phyloP scores from a whole-genome alignment of 768 basidiomycete genomes.

The Pleurotus sapidus region DNA sequence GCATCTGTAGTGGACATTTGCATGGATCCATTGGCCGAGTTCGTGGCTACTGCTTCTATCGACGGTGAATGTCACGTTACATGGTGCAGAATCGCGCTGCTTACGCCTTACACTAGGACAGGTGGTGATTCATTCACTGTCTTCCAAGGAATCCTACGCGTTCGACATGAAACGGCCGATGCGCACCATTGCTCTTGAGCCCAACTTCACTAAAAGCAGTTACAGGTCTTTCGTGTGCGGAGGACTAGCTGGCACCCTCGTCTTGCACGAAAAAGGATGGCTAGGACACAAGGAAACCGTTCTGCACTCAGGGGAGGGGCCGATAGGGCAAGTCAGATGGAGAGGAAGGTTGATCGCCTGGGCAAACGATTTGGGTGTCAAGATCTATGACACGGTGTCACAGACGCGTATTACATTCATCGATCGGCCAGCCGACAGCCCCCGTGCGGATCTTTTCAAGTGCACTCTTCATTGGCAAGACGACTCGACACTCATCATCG shows the following conservation, averaged over 20 bases:
- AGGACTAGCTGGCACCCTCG: constrained; percentile 83
- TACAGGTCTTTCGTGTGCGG: constrained; percentile 86
- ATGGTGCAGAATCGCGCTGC: background rate
- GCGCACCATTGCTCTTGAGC: constrained; percentile 87
- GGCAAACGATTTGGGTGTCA: constrained; percentile 94
- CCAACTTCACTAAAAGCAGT: constrained; percentile 77
- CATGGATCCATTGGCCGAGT: constrained; percentile 83
- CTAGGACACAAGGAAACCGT: constrained; percentile 89
- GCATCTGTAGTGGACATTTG: constrained; percentile 85
- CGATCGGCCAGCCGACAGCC: constrained; percentile 77
- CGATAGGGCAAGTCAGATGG: constrained; percentile 93
- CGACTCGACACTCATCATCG: constrained; percentile 84
- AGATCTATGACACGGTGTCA: constrained; percentile 83
- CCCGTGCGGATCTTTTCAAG: constrained; percentile 93
- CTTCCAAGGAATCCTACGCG: constrained; percentile 73
- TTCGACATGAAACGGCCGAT: constrained; percentile 94
- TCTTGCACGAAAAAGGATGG: constrained; percentile 96
- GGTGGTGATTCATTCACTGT: constrained; percentile 82
- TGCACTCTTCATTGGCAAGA: constrained; percentile 92
- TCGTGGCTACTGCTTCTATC: constrained; percentile 88
- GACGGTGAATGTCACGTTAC: constrained; percentile 64
- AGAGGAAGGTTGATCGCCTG: constrained; percentile 85
- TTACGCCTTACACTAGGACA: constrained; percentile 59
- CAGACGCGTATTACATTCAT: constrained; percentile 82
- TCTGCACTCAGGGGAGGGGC: constrained; percentile 83